Conservation (phyloP, 1,284 basidiomycete species). For the Retiboletus fuscus region DNA sequence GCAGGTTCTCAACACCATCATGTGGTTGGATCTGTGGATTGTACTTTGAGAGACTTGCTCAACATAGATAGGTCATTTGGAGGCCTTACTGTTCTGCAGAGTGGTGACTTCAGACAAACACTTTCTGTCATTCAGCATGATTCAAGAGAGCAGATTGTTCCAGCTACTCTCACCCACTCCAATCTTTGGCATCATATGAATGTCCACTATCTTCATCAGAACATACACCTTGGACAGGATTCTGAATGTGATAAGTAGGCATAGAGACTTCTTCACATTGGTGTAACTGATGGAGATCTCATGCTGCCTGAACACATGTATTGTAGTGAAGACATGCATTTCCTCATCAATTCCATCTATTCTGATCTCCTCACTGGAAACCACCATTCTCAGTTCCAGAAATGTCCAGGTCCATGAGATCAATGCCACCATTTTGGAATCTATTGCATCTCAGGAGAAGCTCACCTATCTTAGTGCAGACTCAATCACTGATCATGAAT, state of each 20-base stretch:
- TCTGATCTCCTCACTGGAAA: background rate
- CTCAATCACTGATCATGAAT: constrained; percentile 12
- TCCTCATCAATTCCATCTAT: constrained; percentile 39
- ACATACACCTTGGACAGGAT: constrained; percentile 53
- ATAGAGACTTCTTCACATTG: constrained; percentile 57
- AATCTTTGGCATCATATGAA: constrained; percentile 51
- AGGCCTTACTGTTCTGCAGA: constrained; percentile 53
- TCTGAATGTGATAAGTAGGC: constrained; percentile 49
- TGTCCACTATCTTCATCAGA: constrained; percentile 48
- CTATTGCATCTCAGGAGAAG: too few relatives aligned
- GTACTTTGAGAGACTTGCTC: constrained; percentile 45
- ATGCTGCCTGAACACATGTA: constrained; percentile 46
- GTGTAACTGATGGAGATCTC: constrained; percentile 42
- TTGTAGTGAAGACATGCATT: constrained; percentile 25
- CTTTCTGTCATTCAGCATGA: constrained; percentile 50
- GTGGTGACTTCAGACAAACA: constrained; percentile 55
- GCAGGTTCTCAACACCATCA: constrained; percentile 49
- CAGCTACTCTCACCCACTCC: constrained; percentile 50
- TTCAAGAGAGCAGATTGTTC: constrained; percentile 50
- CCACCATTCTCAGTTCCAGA: constrained; percentile 26
- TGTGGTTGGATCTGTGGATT: constrained; percentile 51
- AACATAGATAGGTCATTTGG: constrained; percentile 50
- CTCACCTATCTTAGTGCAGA: too few relatives aligned
- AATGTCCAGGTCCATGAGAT: too few relatives aligned
- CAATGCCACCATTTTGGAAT: too few relatives aligned